Base-by-base conservation (phyloP, 1,284 basidiomycete genomes). In the Anthracocystis walkeri region DNA sequence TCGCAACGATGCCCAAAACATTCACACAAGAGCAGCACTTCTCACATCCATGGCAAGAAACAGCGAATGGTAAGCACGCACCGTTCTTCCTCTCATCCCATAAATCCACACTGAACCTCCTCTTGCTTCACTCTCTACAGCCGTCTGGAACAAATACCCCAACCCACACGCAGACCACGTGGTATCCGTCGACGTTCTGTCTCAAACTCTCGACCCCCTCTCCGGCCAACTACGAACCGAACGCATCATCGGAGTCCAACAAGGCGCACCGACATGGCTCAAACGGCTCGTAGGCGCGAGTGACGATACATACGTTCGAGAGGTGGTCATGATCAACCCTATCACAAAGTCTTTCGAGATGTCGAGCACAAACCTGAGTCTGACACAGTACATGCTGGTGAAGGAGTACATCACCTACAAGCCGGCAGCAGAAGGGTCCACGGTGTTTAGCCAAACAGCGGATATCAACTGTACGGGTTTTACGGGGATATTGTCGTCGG, bases 91-190 rank as follows among this genome's bases (percentile, higher is more conserved):
- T n/a, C 29, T 8, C 18, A 41, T n/a, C 35, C 18, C 35, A n/a
- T n/a, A n/a, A 29, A 29, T 8, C 29, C 29, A 8, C 29, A 29
- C 8, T 29, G n/a, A n/a, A n/a, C 29, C 29, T 29, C 11, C 8
- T n/a, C 33, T 14, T 12, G n/a, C 29, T 4, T 49, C 23, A n/a
- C 10, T 23, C 10, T 44, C 23, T 29, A 18, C 92, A 60, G 93
- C 93, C 89, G 89, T 91, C 53, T 93, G 94, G 87, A 92, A 93
- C 80, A 97, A 97, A 88, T 97, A 97, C 86, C 95, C 95, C 51
- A 97, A 97, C 85, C 92, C 93, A 50, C 91, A 92, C 81, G 94
- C 94, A 82, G 90, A 92, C 8, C 95, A 97, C 86, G 95, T 97
- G 75, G 88, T 93, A 77, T 93, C 92, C 70, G 90, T 97, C 80